phyloP scores from a whole-genome alignment of 345 rosid species.

The Excoecaria cochinchinensis region DNA sequence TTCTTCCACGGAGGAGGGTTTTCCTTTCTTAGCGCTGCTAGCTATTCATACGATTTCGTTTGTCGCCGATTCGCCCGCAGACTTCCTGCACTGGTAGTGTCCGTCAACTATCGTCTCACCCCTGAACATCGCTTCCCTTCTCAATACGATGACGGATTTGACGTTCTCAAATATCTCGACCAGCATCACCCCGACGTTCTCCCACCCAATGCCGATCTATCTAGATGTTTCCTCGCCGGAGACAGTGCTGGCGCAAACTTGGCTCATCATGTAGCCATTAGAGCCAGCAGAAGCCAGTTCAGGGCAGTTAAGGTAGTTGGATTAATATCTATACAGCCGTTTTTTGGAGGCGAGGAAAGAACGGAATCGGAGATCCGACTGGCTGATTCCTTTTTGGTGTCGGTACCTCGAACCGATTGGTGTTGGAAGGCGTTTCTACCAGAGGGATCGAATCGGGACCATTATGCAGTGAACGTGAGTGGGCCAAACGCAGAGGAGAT shows the following conservation, averaged over 20 bases:
- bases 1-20: conserved; percentile 94
- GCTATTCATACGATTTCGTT: conserved; percentile 48
- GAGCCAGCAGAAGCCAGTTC: conserved; percentile 28
- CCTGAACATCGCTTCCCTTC: conserved; percentile 76
- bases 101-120: conserved; percentile 72
- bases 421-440: conserved; percentile 23
- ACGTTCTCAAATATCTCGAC: conserved; percentile 54
- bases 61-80: conserved; percentile 62
- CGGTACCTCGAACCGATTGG: conserved; percentile 31
- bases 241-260: conserved; percentile 84
- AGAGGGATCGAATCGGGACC: conserved; percentile 21
- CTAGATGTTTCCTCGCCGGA: conserved; percentile 63
- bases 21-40: conserved; percentile 54
- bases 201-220: conserved; percentile 55
- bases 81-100: conserved; percentile 55
- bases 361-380: conserved; percentile 60
- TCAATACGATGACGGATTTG: conserved; percentile 77
- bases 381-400: conserved; percentile 38
- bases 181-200: conserved; percentile 28
- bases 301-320: conserved; percentile 40
- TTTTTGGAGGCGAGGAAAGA: conserved; percentile 75
- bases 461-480: conserved; percentile 24
- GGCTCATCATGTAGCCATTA: conserved; percentile 69
- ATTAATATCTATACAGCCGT: conserved; percentile 67
- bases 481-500: conserved; percentile 26